These are phyloP conservation scores for Metschnikowia lunata DNA, from an alignment of 805 yeast genomes.

Conservation along the genomic window DNA sequence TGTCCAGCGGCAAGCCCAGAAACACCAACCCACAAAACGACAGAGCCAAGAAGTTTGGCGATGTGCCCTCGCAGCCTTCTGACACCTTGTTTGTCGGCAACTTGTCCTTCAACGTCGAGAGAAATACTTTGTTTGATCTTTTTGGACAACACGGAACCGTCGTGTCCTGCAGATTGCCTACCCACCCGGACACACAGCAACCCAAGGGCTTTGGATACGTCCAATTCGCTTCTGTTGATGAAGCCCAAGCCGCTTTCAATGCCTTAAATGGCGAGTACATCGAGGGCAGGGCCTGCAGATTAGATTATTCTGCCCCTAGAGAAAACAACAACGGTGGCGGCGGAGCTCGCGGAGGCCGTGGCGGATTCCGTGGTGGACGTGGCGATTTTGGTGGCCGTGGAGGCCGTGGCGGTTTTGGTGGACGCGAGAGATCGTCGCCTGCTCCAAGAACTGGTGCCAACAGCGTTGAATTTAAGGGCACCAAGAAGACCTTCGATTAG, in stretches of 20 bases:
- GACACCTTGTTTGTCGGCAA: constrained; percentile 96
- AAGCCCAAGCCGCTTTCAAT: constrained; percentile 83
- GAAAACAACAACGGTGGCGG: constrained; percentile 39
- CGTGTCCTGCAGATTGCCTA: constrained; percentile 89
- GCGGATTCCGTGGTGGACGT: constrained; percentile 16
- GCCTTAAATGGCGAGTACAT: constrained; percentile 85
- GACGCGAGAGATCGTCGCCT: constrained; percentile 43
- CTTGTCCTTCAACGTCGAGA: constrained; percentile 84
- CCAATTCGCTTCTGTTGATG: constrained; percentile 81
- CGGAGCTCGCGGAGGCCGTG: constrained; percentile 17
- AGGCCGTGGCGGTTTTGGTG: constrained; percentile 28
- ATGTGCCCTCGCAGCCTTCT: constrained; percentile 84
- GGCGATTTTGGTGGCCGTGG: constrained; percentile 17
- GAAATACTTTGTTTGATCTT: constrained; percentile 68
- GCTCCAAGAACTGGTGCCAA: constrained; percentile 68
- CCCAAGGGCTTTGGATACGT: constrained; percentile 99
- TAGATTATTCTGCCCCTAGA: constrained; percentile 92
- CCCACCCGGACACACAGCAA: constrained; percentile 97
- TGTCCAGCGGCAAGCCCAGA: constrained; percentile 81
- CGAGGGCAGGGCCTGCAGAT: constrained; percentile 89
- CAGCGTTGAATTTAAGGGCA: constrained; percentile 72
- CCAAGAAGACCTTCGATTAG: constrained; percentile 77
- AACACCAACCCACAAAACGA: constrained; percentile 50
- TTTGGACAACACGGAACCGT: constrained; percentile 80
- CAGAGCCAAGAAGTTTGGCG: constrained; percentile 89